These are phyloP conservation scores for Ceratocystis smalleyi DNA, from an alignment of 2,329 filamentous ascomycete species.

Conservation along the genomic window DNA sequence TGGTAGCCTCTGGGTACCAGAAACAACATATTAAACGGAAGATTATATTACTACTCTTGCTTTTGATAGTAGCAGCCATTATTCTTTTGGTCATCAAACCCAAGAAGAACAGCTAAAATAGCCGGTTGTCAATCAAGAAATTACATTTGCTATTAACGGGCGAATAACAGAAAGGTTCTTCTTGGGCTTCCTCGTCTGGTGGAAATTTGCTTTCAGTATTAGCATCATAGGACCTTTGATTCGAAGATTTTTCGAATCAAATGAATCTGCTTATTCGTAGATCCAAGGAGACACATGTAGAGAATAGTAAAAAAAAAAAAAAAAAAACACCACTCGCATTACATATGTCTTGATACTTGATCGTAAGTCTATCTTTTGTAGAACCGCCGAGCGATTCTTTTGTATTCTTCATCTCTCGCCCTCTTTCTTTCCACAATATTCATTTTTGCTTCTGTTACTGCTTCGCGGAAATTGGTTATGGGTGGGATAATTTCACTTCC, in stretches of 20 bases:
- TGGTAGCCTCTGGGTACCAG: constrained; percentile 78
- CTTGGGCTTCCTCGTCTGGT: no score
- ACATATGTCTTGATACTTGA: background rate
- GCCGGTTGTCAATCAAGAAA: background rate
- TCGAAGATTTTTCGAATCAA: background rate
- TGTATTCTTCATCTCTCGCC: background rate
- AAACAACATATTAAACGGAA: constrained; percentile 78
- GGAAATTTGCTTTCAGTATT: no score
- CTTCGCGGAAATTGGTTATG: background rate
- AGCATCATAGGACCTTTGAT: no score
- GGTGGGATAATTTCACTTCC: constrained; percentile 11
- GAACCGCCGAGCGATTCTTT: background rate
- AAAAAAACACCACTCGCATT: background rate
- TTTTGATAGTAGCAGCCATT: constrained; percentile 74
- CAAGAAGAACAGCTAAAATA: constrained; percentile 31
- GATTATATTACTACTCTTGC: constrained; percentile 71
- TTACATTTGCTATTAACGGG: background rate
- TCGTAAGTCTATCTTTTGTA: background rate
- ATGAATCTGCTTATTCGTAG: no score
- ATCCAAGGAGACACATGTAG: no score
- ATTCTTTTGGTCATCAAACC: constrained; percentile 73
- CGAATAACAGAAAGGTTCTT: background rate
- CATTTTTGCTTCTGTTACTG: constrained; percentile 7
- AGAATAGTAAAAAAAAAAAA: no score
- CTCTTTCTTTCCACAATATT: constrained; percentile 9